These are phyloP conservation scores for Fusarium multiceps DNA, from an alignment of 2,329 filamentous ascomycete genomes.

Conservation along the genomic window DNA sequence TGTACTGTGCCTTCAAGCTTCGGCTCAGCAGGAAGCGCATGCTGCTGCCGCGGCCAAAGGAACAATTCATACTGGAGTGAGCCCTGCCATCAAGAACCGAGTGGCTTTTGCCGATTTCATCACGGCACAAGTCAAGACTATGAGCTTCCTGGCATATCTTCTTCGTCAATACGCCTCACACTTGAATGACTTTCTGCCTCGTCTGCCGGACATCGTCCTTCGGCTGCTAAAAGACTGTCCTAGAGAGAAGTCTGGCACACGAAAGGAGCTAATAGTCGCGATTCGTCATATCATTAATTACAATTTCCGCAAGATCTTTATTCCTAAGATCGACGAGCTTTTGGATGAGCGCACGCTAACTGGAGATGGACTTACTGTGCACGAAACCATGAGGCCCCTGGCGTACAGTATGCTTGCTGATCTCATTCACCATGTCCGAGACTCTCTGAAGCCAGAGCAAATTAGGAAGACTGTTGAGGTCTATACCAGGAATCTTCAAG, in stretches of 20 bases:
- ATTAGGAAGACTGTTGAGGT: conserved; percentile 97
- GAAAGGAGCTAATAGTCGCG: conserved; percentile 95
- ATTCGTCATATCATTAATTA: conserved; percentile 99
- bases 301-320: conserved; percentile 95
- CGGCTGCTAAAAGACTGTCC: conserved; percentile 93
- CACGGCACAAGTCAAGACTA: conserved; percentile 97
- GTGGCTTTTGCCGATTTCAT: conserved; percentile 97
- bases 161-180: conserved; percentile 89
- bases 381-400: conserved; percentile 93
- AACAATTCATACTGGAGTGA: conserved; percentile 91
- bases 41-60: conserved; percentile 81
- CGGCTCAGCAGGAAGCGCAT: conserved; percentile 92
- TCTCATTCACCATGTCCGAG: conserved; percentile 95
- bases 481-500: conserved; percentile 95
- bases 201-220: conserved; percentile 89
- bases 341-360: conserved; percentile 94
- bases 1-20: conserved; percentile 88
- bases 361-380: conserved; percentile 94
- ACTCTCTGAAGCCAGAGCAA: conserved; percentile 87
- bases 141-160: conserved; percentile 97
- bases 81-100: conserved; percentile 91
- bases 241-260: conserved; percentile 89
- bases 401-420: conserved; percentile 99
- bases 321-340: conserved; percentile 93
- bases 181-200: conserved; percentile 86